Percentiles rank a stretch among this genome's conserved stretches.
Conservation (phyloP, 345 rosid genomes). For the Passiflora organensis region DNA sequence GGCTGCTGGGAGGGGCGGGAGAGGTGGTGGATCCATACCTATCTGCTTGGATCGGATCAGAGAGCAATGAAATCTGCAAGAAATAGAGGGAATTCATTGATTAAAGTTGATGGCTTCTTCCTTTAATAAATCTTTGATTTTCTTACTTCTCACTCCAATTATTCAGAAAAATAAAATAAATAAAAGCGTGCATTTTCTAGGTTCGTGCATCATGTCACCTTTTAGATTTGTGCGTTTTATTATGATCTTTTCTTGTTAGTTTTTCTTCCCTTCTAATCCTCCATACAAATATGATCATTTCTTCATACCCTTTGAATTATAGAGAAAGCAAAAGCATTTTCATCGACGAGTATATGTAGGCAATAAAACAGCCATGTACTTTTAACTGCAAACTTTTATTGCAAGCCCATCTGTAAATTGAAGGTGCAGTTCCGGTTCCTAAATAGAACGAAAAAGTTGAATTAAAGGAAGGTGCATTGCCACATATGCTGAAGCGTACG, state of each 20-base stretch:
- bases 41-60: too few species aligned
- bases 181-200: too few species aligned
- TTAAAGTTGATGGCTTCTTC: not conserved
- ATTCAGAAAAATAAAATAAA: not conserved
- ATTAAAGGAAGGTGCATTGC: not conserved
- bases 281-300: too few species aligned
- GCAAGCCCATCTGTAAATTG: too few species aligned
- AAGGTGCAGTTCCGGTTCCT: too few species aligned
- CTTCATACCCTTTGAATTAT: too few species aligned
- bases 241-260: not conserved
- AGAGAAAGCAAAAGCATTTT: too few species aligned
- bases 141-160: not conserved
- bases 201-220: not conserved
- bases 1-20: conserved; percentile 17
- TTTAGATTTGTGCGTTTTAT: not conserved
- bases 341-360: too few species aligned
- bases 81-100: not conserved
- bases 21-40: conserved; percentile 32
- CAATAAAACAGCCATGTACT: too few species aligned
- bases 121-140: conserved; percentile 4
- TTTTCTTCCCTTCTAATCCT: too few species aligned
- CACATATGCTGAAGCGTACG: not conserved
- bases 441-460: too few species aligned
- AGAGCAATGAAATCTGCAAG: not conserved
- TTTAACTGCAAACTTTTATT: too few species aligned